A percentile compares a stretch with the other conserved stretches of the same genome.
Evolutionary conservation across 352 stramenopile genomes (phyloP).

Genomic region (Globisporangium orthogonon): DNA sequence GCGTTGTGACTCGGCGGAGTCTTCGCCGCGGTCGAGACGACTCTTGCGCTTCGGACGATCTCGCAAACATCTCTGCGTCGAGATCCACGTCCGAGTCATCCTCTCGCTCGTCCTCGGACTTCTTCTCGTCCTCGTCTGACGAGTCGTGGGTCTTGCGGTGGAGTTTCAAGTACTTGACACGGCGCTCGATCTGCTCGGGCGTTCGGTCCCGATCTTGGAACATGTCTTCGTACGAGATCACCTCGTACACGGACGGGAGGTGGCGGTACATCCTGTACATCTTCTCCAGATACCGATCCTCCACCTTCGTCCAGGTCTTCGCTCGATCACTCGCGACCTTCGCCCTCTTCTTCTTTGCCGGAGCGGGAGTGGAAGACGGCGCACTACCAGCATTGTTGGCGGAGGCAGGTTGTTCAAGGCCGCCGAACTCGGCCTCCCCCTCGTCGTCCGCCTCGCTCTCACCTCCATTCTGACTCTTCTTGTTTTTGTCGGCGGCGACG

Average conservation of each 20-base stretch:
- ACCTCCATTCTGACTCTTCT: neutral
- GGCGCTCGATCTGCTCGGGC: slow-evolving; percentile 77
- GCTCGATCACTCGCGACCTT: slow-evolving; percentile 37
- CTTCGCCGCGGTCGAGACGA: slow-evolving; percentile 28
- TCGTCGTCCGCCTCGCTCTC: slow-evolving; percentile 9
- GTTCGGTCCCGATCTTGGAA: slow-evolving; percentile 84
- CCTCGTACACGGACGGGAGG: slow-evolving; percentile 78
- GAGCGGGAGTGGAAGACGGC: neutral
- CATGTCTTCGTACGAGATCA: slow-evolving; percentile 88
- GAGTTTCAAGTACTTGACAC: slow-evolving; percentile 78
- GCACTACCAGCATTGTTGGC: neutral
- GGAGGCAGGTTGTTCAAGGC: neutral
- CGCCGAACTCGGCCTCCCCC: slow-evolving; percentile 18
- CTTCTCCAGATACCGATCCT: slow-evolving; percentile 77
- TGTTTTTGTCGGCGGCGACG: slow-evolving; percentile 13
- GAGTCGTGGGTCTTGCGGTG: slow-evolving; percentile 68
- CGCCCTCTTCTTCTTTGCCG: slow-evolving; percentile 7
- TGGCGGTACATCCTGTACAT: slow-evolving; percentile 76
- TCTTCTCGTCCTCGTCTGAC: slow-evolving; percentile 32
- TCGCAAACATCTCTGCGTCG: slow-evolving; percentile 9
- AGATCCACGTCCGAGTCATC: slow-evolving; percentile 15
- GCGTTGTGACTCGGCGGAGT: slow-evolving; percentile 34
- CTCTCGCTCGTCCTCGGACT: slow-evolving; percentile 4
- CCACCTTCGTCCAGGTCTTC: slow-evolving; percentile 80
- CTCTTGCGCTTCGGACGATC: slow-evolving; percentile 16